A percentile compares a stretch with the other conserved stretches of the same genome.
Conservation (phyloP, 192 early-diverging fungal genomes). For the Diversispora eburnea region DNA sequence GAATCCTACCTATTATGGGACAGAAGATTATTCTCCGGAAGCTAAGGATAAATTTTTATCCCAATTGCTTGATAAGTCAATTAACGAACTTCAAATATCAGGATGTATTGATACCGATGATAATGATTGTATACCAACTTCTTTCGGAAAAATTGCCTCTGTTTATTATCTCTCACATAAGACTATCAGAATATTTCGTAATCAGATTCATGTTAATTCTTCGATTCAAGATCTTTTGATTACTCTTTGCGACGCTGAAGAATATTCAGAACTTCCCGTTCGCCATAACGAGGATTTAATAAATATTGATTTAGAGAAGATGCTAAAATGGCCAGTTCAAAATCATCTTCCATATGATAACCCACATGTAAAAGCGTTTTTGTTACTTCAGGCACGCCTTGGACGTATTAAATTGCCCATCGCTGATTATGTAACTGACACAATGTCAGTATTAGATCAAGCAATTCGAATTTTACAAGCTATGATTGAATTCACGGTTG, state of each 20-base stretch:
- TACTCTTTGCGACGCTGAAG: constrained; percentile 76
- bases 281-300: constrained; percentile 93
- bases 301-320: constrained; percentile 76
- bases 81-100: constrained; percentile 64
- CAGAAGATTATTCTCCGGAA: constrained; percentile 64
- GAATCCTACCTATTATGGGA: constrained; percentile 96
- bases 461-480: constrained; percentile 89
- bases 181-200: constrained; percentile 69
- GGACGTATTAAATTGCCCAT: constrained; percentile 75
- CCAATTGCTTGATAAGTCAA: constrained; percentile 66
- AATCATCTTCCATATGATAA: constrained; percentile 65
- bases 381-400: constrained; percentile 88
- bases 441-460: constrained; percentile 85
- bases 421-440: constrained; percentile 90
- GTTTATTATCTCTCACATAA: constrained; percentile 88
- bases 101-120: constrained; percentile 70
- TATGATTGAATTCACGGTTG: constrained; percentile 85
- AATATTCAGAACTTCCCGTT: constrained; percentile 90
- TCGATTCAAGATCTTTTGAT: constrained; percentile 63
- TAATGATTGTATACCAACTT: constrained; percentile 66
- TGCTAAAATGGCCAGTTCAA: constrained; percentile 64
- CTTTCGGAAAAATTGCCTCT: constrained; percentile 78
- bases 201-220: constrained; percentile 49
- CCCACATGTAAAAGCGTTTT: constrained; percentile 87
- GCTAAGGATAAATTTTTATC: constrained; percentile 78